Evolutionary conservation across 2,329 filamentous ascomycete genomes (phyloP).

Genomic region (Calonectria honghensis): DNA sequence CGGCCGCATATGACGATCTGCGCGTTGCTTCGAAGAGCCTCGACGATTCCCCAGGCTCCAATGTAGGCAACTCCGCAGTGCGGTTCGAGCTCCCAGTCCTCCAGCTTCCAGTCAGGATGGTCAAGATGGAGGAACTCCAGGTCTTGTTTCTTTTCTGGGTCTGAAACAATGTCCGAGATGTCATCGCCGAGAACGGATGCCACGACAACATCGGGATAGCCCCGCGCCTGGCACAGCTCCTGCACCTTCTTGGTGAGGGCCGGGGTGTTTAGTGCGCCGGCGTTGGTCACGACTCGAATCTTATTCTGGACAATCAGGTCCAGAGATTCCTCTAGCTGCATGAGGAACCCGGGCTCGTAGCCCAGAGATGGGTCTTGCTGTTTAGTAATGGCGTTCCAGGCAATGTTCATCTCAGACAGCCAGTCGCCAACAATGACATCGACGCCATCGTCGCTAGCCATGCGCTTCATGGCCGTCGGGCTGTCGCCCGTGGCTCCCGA

Average conservation of each 20-base stretch:
- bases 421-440: slow-evolving; percentile 64
- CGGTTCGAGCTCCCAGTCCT: slow-evolving; percentile 56
- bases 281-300: slow-evolving; percentile 63
- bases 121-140: slow-evolving; percentile 54
- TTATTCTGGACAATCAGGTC: slow-evolving; percentile 59
- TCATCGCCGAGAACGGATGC: slow-evolving; percentile 64
- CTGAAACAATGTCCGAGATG: slow-evolving; percentile 55
- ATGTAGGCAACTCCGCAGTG: slow-evolving; percentile 65
- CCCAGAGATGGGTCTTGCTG: slow-evolving; percentile 58
- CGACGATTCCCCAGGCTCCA: slow-evolving; percentile 68
- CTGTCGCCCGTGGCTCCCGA: slow-evolving; percentile 60
- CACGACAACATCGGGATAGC: slow-evolving; percentile 57
- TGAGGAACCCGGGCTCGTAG: slow-evolving; percentile 62
- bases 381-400: slow-evolving; percentile 61
- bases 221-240: slow-evolving; percentile 56
- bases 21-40: slow-evolving; percentile 64
- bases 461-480: slow-evolving; percentile 59
- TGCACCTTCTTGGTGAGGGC: slow-evolving; percentile 56
- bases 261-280: slow-evolving; percentile 62
- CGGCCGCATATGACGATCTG: slow-evolving; percentile 70
- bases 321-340: slow-evolving; percentile 66
- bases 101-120: slow-evolving; percentile 54
- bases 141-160: slow-evolving; percentile 38
- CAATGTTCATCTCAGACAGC: slow-evolving; percentile 71
- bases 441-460: slow-evolving; percentile 57